Conservation (phyloP, 495 filamentous ascomycete species). For the Penicillium fimorum region DNA sequence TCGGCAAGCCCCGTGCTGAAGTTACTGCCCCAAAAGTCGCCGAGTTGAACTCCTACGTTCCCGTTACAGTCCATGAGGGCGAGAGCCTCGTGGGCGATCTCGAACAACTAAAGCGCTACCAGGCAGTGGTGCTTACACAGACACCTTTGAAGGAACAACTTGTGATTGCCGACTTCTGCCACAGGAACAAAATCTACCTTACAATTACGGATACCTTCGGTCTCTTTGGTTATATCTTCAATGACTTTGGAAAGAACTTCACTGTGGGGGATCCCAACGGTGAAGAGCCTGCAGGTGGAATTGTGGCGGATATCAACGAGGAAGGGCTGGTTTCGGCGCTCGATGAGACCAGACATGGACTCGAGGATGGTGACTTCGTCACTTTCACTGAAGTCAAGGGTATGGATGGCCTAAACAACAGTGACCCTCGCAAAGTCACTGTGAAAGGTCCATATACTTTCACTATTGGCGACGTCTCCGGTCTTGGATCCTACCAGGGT, state of each 20-base stretch:
- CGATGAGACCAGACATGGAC: constrained; percentile 91
- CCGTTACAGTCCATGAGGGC: constrained; percentile 71
- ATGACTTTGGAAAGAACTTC: constrained; percentile 95
- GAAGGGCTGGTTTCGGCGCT: constrained; percentile 90
- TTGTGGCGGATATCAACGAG: constrained; percentile 84
- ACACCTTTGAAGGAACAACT: constrained; percentile 77
- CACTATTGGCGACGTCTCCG: constrained; percentile 90
- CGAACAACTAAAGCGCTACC: constrained; percentile 76
- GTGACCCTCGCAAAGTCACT: constrained; percentile 80
- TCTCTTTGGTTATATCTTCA: constrained; percentile 94
- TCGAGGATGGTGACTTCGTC: constrained; percentile 95
- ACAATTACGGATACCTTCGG: constrained; percentile 87
- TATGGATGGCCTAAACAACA: constrained; percentile 84
- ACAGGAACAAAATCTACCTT: constrained; percentile 85
- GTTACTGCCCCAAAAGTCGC: constrained; percentile 85
- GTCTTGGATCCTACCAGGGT: constrained; percentile 76
- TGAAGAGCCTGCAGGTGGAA: constrained; percentile 82
- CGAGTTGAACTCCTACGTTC: constrained; percentile 95
- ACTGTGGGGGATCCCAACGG: constrained; percentile 85
- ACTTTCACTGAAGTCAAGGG: constrained; percentile 92
- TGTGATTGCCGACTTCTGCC: constrained; percentile 84
- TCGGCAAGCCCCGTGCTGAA: constrained; percentile 86
- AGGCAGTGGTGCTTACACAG: constrained; percentile 88
- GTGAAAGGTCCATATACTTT: constrained; percentile 97
- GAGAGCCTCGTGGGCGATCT: constrained; percentile 66